Base-by-base conservation (phyloP, 2,329 filamentous ascomycete species). In the Aspergillus sergii region DNA sequence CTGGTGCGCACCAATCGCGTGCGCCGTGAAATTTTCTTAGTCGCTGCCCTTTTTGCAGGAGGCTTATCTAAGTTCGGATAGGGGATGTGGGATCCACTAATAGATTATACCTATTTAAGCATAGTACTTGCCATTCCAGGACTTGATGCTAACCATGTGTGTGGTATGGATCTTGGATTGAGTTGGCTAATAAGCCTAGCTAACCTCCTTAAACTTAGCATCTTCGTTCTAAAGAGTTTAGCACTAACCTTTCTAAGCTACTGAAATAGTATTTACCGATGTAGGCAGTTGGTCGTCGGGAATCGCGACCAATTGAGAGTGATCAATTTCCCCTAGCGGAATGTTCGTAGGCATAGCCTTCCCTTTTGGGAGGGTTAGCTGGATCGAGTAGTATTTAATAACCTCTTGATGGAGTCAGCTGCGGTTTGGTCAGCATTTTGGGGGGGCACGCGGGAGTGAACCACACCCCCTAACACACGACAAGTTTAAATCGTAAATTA, bases 251-350 rank as follows among this genome's bases (percentile, higher is more conserved):
- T 21, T 10, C n/a, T 54, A 19, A 54, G 9, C 30, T 54, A 54
- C 46, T 28, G 1, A 50, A 50, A 14, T 30, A 26, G 46, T 30
- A 30, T 30, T 30, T 50, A 50, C 46, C 26, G 14, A 30, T 26
- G 26, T 14, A 28, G 26, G 23, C 9, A 61, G 46, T 53, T 58
- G 50, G 32, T 56, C 7, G 23, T 59, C 58, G 58, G 46, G 48
- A 54, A 54, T 30, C n/a, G 23, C 43, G 19, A 41, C 60, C 60
- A 62, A 58, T 58, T 26, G 28, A 28, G 12, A 23, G 9, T 21
- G 23, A 19, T 21, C 36, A 46, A 58, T 34, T 43, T 48, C 58
- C 50, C 39, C 58, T 60, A 60, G 58, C 16, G 58, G 55, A 55
- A 58, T 50, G 46, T 26, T 26, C 2, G 46, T 50, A 50, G 46